These are phyloP conservation scores for Gymnopilus dilepis DNA, from an alignment of 768 basidiomycete genomes.

Conservation along the genomic window DNA sequence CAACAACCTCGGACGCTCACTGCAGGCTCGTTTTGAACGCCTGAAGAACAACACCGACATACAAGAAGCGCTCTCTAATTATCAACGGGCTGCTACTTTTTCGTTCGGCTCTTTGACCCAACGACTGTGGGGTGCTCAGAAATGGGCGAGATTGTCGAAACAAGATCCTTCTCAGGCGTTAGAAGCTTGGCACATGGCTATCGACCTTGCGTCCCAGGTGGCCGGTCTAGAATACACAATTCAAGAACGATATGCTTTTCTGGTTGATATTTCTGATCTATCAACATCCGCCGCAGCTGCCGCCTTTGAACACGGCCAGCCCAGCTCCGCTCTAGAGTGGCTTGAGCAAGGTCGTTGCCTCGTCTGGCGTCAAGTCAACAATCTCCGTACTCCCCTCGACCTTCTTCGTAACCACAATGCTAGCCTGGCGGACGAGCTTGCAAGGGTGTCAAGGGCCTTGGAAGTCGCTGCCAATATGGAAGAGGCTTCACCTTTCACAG, in stretches of 20 bases:
- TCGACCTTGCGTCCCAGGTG: background rate
- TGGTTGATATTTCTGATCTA: conserved; percentile 1
- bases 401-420: background rate
- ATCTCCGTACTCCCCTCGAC: conserved; percentile 30
- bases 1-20: background rate
- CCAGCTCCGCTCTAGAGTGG: conserved; percentile 24
- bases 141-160: background rate
- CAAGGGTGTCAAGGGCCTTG: background rate
- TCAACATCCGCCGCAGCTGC: background rate
- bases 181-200: background rate
- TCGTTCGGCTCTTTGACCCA: background rate
- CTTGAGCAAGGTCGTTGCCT: conserved; percentile 33
- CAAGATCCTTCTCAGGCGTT: background rate
- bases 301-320: background rate
- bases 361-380: conserved; percentile 28
- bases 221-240: background rate
- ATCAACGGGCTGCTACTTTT: background rate
- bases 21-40: background rate
- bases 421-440: background rate
- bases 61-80: background rate
- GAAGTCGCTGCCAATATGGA: background rate
- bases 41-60: background rate
- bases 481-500: background rate
- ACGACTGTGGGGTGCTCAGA: background rate
- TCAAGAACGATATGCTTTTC: background rate